phyloP scores from a whole-genome alignment of 2,329 filamentous ascomycete species.

The Penicillium sclerotigenum region DNA sequence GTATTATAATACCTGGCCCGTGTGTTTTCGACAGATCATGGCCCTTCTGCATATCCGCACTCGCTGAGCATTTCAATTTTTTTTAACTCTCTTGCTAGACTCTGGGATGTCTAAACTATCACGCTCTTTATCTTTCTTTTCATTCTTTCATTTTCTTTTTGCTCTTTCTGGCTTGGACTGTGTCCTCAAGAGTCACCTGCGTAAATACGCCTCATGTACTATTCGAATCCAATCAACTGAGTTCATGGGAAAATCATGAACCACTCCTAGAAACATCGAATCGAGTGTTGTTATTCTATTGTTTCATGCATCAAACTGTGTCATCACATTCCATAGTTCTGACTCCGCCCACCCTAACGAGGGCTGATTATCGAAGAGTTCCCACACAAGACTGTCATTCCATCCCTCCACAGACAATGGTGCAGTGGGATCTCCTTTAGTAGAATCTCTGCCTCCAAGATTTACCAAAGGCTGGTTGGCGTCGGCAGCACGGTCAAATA shows the following conservation, averaged over 20 bases:
- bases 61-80: slow-evolving; percentile 17
- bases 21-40: slow-evolving; percentile 20
- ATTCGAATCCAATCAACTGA: slow-evolving; percentile 9
- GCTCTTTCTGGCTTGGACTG: slow-evolving; percentile 15
- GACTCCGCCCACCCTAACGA: slow-evolving; percentile 25
- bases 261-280: background rate
- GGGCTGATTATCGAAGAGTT: slow-evolving; percentile 24
- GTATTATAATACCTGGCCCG: slow-evolving; percentile 33
- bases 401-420: slow-evolving; percentile 16
- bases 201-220: slow-evolving; percentile 25
- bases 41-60: slow-evolving; percentile 18
- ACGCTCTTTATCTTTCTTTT: slow-evolving; percentile 10
- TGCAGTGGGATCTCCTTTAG: background rate
- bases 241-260: background rate
- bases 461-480: background rate
- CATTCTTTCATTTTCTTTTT: background rate
- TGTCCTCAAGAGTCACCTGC: slow-evolving; percentile 15
- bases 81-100: slow-evolving; percentile 25
- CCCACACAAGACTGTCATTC: slow-evolving; percentile 26
- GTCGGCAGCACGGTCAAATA: slow-evolving; percentile 1
- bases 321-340: slow-evolving; percentile 20
- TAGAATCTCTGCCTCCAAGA: slow-evolving; percentile 1
- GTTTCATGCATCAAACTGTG: slow-evolving; percentile 10
- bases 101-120: slow-evolving; percentile 17
- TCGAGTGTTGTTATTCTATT: background rate